These are phyloP conservation scores for Phytophthora colocasiae DNA, from an alignment of 352 stramenopile species.

Conservation along the genomic window DNA sequence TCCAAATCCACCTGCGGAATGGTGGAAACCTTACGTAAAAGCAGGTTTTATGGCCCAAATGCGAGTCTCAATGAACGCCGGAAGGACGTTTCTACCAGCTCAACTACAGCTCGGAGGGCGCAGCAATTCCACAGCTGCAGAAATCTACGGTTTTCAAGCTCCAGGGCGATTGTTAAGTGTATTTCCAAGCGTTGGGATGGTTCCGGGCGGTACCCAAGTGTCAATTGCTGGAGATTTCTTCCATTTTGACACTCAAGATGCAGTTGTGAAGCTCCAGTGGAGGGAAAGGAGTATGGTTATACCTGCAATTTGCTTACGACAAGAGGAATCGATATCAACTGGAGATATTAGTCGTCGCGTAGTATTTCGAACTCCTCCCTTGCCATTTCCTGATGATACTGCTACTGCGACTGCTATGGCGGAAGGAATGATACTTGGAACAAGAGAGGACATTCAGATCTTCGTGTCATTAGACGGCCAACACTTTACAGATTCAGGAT, in stretches of 20 bases:
- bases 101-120: conserved; percentile 11
- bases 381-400: conserved; percentile 45
- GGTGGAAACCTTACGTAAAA: conserved; percentile 46
- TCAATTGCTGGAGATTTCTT: conserved; percentile 59
- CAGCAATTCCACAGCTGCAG: conserved; percentile 8
- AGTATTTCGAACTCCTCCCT: conserved; percentile 46
- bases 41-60: conserved; percentile 44
- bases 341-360: conserved; percentile 42
- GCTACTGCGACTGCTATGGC: conserved; percentile 27
- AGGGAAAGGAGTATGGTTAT: conserved; percentile 43
- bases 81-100: conserved; percentile 41
- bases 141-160: conserved; percentile 40
- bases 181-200: conserved; percentile 47
- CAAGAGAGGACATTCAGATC: conserved; percentile 53
- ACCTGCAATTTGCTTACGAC: conserved; percentile 37
- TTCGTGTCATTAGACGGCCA: conserved; percentile 60
- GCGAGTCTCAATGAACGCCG: conserved; percentile 61
- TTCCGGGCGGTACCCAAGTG: conserved; percentile 56
- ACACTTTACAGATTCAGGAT: conserved; percentile 47
- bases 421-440: conserved; percentile 37
- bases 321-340: conserved; percentile 1
- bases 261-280: conserved; percentile 54
- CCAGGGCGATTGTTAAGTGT: conserved; percentile 43
- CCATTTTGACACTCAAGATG: conserved; percentile 67
- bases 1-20: conserved; percentile 24